phyloP scores from a whole-genome alignment of 2,329 filamentous ascomycete genomes.

The Coniochaeta ligniaria region DNA sequence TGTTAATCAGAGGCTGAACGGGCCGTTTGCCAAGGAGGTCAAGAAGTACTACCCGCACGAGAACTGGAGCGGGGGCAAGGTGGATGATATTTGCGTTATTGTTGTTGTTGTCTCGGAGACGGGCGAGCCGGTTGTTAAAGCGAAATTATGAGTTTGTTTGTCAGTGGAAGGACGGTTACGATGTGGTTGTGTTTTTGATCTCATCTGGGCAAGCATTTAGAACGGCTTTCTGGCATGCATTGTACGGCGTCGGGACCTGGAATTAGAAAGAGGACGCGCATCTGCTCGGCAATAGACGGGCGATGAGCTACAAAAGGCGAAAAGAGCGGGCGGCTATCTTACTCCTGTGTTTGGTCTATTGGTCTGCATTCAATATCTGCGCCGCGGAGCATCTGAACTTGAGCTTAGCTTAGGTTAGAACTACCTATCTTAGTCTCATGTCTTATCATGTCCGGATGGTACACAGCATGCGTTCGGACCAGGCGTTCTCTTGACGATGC shows the following conservation, averaged over 20 bases:
- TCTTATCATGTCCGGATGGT: background rate
- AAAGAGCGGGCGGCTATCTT: background rate
- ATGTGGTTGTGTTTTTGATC: background rate
- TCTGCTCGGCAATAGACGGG: background rate
- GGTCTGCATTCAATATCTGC: background rate
- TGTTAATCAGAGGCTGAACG: slow-evolving; percentile 72
- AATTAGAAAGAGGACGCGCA: background rate
- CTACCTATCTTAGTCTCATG: background rate
- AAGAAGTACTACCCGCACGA: slow-evolving; percentile 82
- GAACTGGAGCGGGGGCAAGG: slow-evolving; percentile 84
- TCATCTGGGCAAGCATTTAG: background rate
- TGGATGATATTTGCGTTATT: slow-evolving; percentile 90
- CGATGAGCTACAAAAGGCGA: background rate
- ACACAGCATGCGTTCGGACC: background rate
- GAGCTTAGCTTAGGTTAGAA: background rate
- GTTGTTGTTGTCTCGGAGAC: slow-evolving; percentile 67
- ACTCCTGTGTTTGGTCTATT: background rate
- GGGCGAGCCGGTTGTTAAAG: slow-evolving; percentile 27
- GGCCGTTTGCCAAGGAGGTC: slow-evolving; percentile 92
- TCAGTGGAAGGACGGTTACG: slow-evolving; percentile 2
- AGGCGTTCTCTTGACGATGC: background rate
- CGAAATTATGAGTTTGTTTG: slow-evolving; percentile 18
- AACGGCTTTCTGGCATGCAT: background rate
- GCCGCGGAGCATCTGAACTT: background rate
- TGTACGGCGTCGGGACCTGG: background rate